A percentile compares a stretch with the other conserved stretches of the same genome.
These are phyloP conservation scores for Ichthyophthirius multifiliis DNA, from an alignment of 169 alveolate genomes.

Conservation along the genomic window DNA sequence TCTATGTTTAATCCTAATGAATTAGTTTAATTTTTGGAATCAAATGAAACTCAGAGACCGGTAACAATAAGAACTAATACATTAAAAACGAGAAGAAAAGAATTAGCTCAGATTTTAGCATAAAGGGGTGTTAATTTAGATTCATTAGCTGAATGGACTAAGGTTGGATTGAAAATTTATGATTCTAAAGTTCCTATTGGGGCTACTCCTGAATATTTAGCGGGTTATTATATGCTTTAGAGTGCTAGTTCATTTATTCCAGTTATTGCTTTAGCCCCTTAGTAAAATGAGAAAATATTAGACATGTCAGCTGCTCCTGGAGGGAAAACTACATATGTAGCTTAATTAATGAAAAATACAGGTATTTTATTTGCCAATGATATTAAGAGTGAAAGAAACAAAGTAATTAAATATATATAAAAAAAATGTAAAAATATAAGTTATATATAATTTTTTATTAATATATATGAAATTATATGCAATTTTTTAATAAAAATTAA, in stretches of 20 bases:
- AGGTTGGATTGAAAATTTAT: conserved; percentile 92
- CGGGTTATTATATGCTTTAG: conserved; percentile 96
- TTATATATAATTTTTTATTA: no score
- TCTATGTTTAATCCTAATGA: conserved; percentile 91
- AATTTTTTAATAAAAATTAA: no score
- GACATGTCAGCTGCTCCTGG: conserved; percentile 99
- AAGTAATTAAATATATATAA: conserved; percentile 38
- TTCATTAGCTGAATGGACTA: conserved; percentile 94
- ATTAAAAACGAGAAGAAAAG: conserved; percentile 91
- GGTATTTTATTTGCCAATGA: conserved; percentile 95
- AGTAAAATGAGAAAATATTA: conserved; percentile 90
- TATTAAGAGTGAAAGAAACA: conserved; percentile 85
- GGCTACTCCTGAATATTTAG: conserved; percentile 96
- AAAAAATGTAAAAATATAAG: no score
- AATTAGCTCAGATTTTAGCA: conserved; percentile 89
- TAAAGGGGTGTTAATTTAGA: conserved; percentile 94
- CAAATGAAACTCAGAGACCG: conserved; percentile 89
- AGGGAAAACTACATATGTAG: conserved; percentile 95
- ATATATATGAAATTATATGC: no score
- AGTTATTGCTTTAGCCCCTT: conserved; percentile 92
- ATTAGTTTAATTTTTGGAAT: conserved; percentile 90
- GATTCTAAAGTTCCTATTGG: conserved; percentile 95
- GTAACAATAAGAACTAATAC: conserved; percentile 92
- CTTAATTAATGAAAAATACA: conserved; percentile 93
- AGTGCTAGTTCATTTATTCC: conserved; percentile 95